Conservation (phyloP, 148 eudicot genomes). For the Rhododendron ferrugineum region DNA sequence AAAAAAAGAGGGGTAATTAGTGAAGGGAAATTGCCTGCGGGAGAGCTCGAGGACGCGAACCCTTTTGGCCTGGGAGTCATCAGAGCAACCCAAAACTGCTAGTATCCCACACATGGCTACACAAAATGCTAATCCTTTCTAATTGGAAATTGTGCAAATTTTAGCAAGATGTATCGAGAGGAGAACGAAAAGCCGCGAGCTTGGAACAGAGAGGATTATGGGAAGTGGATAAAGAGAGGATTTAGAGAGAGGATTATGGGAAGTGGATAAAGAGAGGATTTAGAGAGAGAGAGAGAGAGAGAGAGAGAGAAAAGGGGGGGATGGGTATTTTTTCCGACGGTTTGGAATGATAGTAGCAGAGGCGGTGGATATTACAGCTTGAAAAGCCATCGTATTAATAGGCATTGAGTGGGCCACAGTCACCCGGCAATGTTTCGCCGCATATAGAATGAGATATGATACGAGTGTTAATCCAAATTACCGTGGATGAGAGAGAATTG, state of each 20-base stretch:
- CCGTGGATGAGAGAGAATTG: too few relatives aligned
- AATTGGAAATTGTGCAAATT: background rate
- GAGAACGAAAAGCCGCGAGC: background rate
- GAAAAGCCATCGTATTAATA: background rate
- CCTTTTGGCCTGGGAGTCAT: slow-evolving; percentile 86
- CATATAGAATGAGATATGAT: background rate
- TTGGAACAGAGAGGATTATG: background rate
- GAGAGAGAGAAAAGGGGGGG: background rate
- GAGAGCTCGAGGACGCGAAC: slow-evolving; percentile 86
- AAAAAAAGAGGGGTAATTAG: background rate
- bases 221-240: background rate
- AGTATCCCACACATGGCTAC: slow-evolving; percentile 74
- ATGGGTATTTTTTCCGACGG: background rate
- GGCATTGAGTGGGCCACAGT: background rate
- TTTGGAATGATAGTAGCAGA: background rate
- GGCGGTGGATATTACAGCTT: background rate
- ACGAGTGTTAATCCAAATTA: too few relatives aligned
- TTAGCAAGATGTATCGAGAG: background rate
- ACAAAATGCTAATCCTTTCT: background rate
- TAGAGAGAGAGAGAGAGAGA: background rate
- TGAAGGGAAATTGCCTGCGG: slow-evolving; percentile 50
- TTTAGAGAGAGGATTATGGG: background rate
- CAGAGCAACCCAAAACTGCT: slow-evolving; percentile 84
- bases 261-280: background rate
- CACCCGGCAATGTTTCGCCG: background rate